phyloP scores from a whole-genome alignment of 805 yeast genomes.

The Cyberlindnera nakhonratchasimensis region DNA sequence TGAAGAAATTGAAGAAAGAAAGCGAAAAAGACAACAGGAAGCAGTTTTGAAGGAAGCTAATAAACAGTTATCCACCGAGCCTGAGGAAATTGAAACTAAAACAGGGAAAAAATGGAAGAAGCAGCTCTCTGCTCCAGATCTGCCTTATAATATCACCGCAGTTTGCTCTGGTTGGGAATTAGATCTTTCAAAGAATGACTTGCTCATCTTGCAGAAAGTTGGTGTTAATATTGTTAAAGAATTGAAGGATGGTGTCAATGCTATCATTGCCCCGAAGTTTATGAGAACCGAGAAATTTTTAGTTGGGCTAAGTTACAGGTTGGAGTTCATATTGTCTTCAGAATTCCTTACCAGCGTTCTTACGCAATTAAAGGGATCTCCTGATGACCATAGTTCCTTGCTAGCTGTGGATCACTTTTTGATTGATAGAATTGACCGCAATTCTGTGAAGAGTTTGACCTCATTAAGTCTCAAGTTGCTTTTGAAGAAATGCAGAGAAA shows the following conservation, averaged over 20 bases:
- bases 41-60: constrained; percentile 19
- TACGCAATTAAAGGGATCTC: constrained; percentile 26
- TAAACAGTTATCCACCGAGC: constrained; percentile 10
- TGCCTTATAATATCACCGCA: constrained; percentile 38
- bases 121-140: constrained; percentile 8
- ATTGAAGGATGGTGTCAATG: constrained; percentile 35
- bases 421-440: constrained; percentile 33
- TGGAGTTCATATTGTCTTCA: constrained; percentile 52
- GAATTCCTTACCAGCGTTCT: constrained; percentile 47
- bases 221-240: constrained; percentile 52
- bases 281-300: constrained; percentile 86
- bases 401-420: constrained; percentile 29
- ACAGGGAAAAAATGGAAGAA: constrained; percentile 17
- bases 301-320: constrained; percentile 55
- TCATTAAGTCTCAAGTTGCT: constrained; percentile 24
- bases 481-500: constrained; percentile 14
- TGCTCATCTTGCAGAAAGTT: constrained; percentile 38
- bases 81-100: constrained; percentile 14
- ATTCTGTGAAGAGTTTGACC: constrained; percentile 32
- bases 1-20: constrained; percentile 35
- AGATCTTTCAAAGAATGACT: constrained; percentile 42
- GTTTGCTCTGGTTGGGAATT: constrained; percentile 66
- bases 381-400: constrained; percentile 19
- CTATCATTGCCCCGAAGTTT: constrained; percentile 75
- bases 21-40: constrained; percentile 30